These are phyloP conservation scores for Arachnomyces sp. DNA, from an alignment of 2,329 filamentous ascomycete species.

Conservation along the genomic window DNA sequence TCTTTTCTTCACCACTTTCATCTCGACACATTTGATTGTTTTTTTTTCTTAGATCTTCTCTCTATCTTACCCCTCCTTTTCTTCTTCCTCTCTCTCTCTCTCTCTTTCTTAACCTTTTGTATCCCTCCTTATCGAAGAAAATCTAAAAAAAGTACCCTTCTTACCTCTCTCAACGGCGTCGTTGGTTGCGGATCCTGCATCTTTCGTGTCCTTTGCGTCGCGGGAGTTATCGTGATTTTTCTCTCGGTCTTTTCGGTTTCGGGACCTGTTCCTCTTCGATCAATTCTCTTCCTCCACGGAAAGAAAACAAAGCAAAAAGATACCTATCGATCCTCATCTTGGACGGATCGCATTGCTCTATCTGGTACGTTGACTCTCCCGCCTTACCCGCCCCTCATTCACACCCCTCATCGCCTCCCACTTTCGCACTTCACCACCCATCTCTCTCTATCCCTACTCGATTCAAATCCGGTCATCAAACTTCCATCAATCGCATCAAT, in stretches of 20 bases:
- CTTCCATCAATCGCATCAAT: too few relatives aligned
- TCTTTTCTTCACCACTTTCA: conserved; percentile 5
- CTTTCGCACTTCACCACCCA: too few relatives aligned
- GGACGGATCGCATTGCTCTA: conserved; percentile 19
- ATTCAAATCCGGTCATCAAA: too few relatives aligned
- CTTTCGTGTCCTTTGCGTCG: conserved; percentile 18
- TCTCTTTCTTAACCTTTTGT: conserved; percentile 11
- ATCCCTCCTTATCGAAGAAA: background rate
- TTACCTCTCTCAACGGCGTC: conserved; percentile 21
- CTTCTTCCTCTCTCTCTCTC: conserved; percentile 12
- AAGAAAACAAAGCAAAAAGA: background rate
- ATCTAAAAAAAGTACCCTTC: conserved; percentile 7
- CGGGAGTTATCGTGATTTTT: conserved; percentile 20
- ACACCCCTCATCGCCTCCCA: background rate
- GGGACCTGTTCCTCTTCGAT: conserved; percentile 9
- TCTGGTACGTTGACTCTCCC: conserved; percentile 5
- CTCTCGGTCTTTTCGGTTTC: conserved; percentile 15
- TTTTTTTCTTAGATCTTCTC: conserved; percentile 7
- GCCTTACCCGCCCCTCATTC: conserved; percentile 6
- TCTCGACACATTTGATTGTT: conserved; percentile 3
- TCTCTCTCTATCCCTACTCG: too few relatives aligned
- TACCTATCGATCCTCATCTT: conserved; percentile 4
- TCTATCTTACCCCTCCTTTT: conserved; percentile 13
- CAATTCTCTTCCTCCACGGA: conserved; percentile 6
- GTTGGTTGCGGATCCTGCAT: conserved; percentile 21